These are phyloP conservation scores for Ustilago tritici DNA, from an alignment of 1,284 basidiomycete genomes.

Conservation along the genomic window DNA sequence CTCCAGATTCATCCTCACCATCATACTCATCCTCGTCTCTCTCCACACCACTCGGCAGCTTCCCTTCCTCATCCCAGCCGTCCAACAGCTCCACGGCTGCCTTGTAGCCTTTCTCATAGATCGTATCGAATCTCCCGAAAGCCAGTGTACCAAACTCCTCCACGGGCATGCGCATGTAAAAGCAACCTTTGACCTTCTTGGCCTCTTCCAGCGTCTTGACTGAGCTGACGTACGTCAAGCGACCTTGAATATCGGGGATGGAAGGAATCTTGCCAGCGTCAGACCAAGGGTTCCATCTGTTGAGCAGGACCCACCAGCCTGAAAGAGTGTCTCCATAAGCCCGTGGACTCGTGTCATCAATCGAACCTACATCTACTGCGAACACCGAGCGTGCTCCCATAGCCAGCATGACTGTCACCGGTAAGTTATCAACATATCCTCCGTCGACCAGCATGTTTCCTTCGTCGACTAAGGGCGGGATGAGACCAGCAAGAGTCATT, in stretches of 20 bases:
- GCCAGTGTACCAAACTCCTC: constrained; percentile 66
- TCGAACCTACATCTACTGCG: constrained; percentile 92
- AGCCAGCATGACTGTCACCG: constrained; percentile 90
- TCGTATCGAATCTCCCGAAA: constrained; percentile 72
- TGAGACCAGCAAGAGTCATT: constrained; percentile 94
- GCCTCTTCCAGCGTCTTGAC: constrained; percentile 95
- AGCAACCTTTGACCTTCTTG: constrained; percentile 84
- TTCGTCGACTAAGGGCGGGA: constrained; percentile 94
- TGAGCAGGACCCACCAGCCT: constrained; percentile 95
- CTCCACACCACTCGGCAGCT: constrained; percentile 79
- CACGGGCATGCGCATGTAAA: constrained; percentile 96
- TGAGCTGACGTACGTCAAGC: constrained; percentile 95
- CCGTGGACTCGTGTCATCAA: constrained; percentile 94
- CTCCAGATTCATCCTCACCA: constrained; percentile 13
- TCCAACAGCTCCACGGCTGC: constrained; percentile 81
- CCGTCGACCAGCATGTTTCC: constrained; percentile 76
- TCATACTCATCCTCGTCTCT: constrained; percentile 29
- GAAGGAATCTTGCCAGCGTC: constrained; percentile 83
- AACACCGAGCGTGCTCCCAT: constrained; percentile 94
- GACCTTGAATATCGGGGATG: constrained; percentile 95
- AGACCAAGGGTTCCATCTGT: constrained; percentile 77
- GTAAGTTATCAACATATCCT: constrained; percentile 56
- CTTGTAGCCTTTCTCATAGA: constrained; percentile 84
- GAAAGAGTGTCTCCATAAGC: constrained; percentile 95
- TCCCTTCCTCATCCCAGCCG: constrained; percentile 84